These are phyloP conservation scores for Microsporum audouinii DNA, from an alignment of 2,329 filamentous ascomycete genomes.

Conservation along the genomic window DNA sequence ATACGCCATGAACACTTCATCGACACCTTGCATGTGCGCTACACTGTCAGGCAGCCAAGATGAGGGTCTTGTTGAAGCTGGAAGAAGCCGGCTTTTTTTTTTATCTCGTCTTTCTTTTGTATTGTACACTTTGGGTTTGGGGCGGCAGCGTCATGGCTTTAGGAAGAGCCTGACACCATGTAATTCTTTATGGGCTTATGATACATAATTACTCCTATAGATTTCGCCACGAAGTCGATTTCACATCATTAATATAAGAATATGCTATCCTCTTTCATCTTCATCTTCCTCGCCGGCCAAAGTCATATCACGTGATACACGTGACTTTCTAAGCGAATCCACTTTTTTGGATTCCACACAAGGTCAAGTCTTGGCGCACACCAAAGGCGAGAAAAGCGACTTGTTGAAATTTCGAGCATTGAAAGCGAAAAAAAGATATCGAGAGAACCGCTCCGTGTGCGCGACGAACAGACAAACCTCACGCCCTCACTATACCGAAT, in stretches of 20 bases:
- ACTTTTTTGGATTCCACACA: constrained; percentile 15
- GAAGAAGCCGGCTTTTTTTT: not conserved
- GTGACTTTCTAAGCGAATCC: constrained; percentile 32
- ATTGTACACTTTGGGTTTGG: not conserved
- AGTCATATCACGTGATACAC: constrained; percentile 17
- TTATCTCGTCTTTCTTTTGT: not conserved
- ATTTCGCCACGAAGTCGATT: not conserved
- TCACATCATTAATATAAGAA: not conserved
- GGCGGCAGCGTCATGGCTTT: not conserved
- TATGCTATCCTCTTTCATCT: not conserved
- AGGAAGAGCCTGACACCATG: no score
- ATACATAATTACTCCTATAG: not conserved
- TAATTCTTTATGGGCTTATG: not conserved
- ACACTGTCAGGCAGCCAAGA: constrained; percentile 43
- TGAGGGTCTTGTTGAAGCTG: no score
- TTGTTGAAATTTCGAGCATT: constrained; percentile 7
- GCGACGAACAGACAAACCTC: constrained; percentile 15
- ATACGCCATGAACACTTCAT: constrained; percentile 85
- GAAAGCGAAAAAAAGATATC: constrained; percentile 8
- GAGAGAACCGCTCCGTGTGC: constrained; percentile 6
- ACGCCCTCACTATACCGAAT: constrained; percentile 23
- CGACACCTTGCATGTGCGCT: constrained; percentile 70
- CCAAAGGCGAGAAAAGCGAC: constrained; percentile 5
- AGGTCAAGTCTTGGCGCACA: constrained; percentile 15
- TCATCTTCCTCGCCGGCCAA: not conserved